phyloP scores from a whole-genome alignment of 208 protist genomes.

The Naegleria gruberi region DNA sequence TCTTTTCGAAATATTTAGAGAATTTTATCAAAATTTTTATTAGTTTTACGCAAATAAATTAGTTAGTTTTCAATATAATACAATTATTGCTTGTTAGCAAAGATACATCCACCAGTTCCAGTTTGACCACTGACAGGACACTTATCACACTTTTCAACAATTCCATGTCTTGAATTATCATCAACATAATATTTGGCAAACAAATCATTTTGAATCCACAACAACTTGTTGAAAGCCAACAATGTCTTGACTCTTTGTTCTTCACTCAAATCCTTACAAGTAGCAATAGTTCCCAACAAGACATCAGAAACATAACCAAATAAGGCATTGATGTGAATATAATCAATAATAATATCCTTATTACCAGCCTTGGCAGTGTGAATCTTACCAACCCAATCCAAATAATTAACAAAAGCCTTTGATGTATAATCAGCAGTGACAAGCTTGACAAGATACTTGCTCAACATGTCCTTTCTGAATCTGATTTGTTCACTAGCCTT shows the following conservation, averaged over 20 bases:
- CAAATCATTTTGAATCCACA: slow-evolving; percentile 24
- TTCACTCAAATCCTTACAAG: background rate
- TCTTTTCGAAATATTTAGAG: too few relatives aligned
- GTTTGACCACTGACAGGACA: background rate
- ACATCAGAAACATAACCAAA: slow-evolving; percentile 15
- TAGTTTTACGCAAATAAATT: too few relatives aligned
- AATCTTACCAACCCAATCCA: slow-evolving; percentile 27
- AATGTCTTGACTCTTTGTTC: background rate
- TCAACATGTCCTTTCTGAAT: slow-evolving; percentile 24
- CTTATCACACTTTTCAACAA: background rate
- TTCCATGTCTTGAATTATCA: background rate
- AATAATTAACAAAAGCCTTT: background rate
- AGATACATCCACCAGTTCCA: background rate
- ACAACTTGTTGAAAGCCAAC: background rate
- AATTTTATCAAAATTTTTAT: too few relatives aligned
- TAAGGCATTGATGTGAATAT: slow-evolving; percentile 4
- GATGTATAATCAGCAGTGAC: slow-evolving; percentile 11
- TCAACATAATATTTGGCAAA: slow-evolving; percentile 15
- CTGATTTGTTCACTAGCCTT: background rate
- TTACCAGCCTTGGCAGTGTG: slow-evolving; percentile 6
- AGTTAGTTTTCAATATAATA: too few relatives aligned
- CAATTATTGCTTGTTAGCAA: background rate
- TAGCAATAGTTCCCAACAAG: background rate
- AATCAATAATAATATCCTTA: slow-evolving; percentile 11
- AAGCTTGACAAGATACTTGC: slow-evolving; percentile 13